These are phyloP conservation scores for Eragrostis curvula DNA, from an alignment of 176 grass and related monocot genomes.

Conservation along the genomic window DNA sequence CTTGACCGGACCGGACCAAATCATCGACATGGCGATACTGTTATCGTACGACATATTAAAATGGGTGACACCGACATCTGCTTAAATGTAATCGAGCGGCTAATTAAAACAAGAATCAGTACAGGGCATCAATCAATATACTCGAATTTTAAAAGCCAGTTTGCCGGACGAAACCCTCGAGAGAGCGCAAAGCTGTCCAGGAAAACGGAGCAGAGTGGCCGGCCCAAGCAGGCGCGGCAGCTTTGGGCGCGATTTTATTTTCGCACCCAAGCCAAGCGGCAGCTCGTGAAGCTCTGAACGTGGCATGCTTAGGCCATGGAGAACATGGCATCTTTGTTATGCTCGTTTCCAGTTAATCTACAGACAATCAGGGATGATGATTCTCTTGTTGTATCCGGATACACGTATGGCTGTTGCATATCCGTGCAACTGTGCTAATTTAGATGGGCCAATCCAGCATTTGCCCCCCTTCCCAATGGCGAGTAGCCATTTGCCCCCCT, in stretches of 20 bases:
- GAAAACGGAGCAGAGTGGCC: not conserved
- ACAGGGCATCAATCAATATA: not conserved
- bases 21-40: not conserved
- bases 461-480: too few relatives aligned
- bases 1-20: not conserved
- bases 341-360: not conserved
- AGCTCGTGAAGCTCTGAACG: not conserved
- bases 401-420: not conserved
- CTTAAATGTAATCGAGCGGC: not conserved
- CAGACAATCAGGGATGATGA: not conserved
- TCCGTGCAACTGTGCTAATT: too few relatives aligned
- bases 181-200: not conserved
- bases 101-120: not conserved
- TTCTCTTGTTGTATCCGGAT: not conserved
- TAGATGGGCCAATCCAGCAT: too few relatives aligned
- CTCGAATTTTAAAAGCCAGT: not conserved
- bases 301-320: not conserved
- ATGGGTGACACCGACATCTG: constrained; percentile 3
- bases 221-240: constrained; percentile 9
- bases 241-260: not conserved
- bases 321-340: not conserved
- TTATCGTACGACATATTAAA: too few relatives aligned
- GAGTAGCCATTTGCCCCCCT: too few relatives aligned
- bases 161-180: not conserved
- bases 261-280: not conserved